A percentile compares a stretch with the other conserved stretches of the same genome.
Conservation (phyloP, 257 asterid species). For the Solanum corneliomulleri region DNA sequence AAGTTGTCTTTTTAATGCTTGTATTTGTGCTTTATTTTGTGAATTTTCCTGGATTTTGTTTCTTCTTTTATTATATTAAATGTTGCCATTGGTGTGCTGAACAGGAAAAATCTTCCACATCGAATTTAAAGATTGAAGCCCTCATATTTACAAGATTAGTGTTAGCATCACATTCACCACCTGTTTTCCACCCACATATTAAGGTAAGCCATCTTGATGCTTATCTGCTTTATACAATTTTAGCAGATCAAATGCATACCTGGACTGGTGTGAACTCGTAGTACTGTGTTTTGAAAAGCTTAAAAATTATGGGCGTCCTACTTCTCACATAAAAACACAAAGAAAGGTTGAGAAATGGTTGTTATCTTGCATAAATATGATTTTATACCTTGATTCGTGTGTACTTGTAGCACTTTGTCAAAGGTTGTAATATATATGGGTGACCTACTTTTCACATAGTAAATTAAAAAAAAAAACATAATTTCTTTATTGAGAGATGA, state of each 20-base stretch:
- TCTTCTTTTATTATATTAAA: not conserved
- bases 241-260: not conserved
- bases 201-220: slow-evolving; percentile 41
- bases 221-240: not conserved
- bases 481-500: not conserved
- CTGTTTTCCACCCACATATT: slow-evolving; percentile 90
- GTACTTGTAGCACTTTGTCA: not conserved
- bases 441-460: not conserved
- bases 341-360: not conserved
- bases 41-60: not conserved
- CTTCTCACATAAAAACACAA: not conserved
- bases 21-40: not conserved
- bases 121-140: slow-evolving; percentile 95
- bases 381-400: not conserved
- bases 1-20: slow-evolving; percentile 18
- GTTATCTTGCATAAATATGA: not conserved
- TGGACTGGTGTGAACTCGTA: not conserved
- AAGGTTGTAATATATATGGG: not conserved
- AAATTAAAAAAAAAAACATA: not conserved
- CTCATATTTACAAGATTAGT: slow-evolving; percentile 93
- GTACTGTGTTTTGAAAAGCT: not conserved
- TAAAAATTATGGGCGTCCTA: not conserved
- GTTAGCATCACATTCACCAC: slow-evolving; percentile 75
- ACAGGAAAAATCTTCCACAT: slow-evolving; percentile 97
- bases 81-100: slow-evolving; percentile 3